Base-by-base conservation (phyloP, 2,329 filamentous ascomycete species). In the Paecilomyces sp. region DNA sequence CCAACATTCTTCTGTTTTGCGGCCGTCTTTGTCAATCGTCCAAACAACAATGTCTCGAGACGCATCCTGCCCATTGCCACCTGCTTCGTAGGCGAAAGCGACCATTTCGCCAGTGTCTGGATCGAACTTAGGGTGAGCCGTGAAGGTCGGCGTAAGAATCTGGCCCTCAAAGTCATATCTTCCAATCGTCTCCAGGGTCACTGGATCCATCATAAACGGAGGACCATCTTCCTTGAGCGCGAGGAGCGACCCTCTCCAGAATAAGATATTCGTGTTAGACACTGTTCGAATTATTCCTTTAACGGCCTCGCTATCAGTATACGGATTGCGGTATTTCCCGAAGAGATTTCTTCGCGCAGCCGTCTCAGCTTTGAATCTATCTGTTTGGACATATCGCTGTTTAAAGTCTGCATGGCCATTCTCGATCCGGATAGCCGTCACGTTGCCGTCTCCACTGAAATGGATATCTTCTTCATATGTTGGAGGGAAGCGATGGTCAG, bases 211-310 rank as follows among this genome's bases (percentile, higher is more conserved):
- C 0, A 79, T 79, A 61, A 73, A 81, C 1, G 81, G 81, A 4
- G 81, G 83, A 12, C 81, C 78, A 28, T 77, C 76, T 2, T 82
- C 77, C 66, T 85, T 85, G 3, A 58, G 30, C 7, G 56, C 56
- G 25, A 58, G 56, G 59, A 85, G 65, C 57, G 81, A 77, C 0
- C 82, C 82, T 6, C 81, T 70, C 82, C 82, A 85, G 64, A 82
- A 84, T 0, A 81, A 75, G 50, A 85, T 74, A 62, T 86, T 85
- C 6, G 83, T 85, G 64, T 86, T 86, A 2, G 79, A 78, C 0
- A 82, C 82, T 0, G 82, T 85, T 24, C 83, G 73, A 50, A 85
- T 81, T 4, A 84, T 79, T 1, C 81, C 81, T 56, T 78, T 79
- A 5, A 85, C 82, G 61, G 77, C 57, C 30, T 61, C 59, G 30